Evolutionary conservation across 352 stramenopile genomes (phyloP).

Genomic region (Phytopythium chamaehyphon): DNA sequence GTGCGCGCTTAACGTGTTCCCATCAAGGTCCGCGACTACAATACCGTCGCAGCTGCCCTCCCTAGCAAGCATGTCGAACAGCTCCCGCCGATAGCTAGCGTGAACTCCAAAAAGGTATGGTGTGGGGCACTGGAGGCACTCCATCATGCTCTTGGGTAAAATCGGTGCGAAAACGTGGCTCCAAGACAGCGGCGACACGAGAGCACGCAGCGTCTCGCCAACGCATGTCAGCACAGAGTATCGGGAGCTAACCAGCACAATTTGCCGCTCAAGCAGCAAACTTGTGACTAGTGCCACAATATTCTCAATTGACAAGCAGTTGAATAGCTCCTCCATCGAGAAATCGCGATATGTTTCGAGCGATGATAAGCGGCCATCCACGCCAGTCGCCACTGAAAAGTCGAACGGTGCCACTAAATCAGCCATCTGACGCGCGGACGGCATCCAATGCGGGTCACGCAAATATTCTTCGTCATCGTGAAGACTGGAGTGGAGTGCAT

Average conservation of each 20-base stretch:
- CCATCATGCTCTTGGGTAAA: constrained; percentile 74
- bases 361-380: constrained; percentile 33
- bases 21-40: constrained; percentile 68
- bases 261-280: constrained; percentile 72
- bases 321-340: constrained; percentile 81
- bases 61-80: constrained; percentile 67
- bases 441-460: constrained; percentile 52
- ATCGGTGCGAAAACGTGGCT: constrained; percentile 85
- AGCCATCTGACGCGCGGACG: constrained; percentile 48
- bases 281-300: constrained; percentile 64
- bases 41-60: constrained; percentile 74
- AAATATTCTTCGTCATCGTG: constrained; percentile 54
- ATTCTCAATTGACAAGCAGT: constrained; percentile 68
- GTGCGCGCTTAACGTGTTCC: constrained; percentile 45
- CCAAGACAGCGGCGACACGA: constrained; percentile 79
- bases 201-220: constrained; percentile 71
- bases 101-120: constrained; percentile 86
- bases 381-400: constrained; percentile 26
- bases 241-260: constrained; percentile 72
- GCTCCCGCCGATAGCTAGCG: constrained; percentile 56
- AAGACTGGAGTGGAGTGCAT: constrained; percentile 55
- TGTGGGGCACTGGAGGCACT: constrained; percentile 81
- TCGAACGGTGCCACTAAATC: constrained; percentile 65
- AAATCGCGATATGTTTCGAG: constrained; percentile 69
- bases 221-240: constrained; percentile 81